phyloP scores from a whole-genome alignment of 2,329 filamentous ascomycete genomes.

The Capronia coronata region DNA sequence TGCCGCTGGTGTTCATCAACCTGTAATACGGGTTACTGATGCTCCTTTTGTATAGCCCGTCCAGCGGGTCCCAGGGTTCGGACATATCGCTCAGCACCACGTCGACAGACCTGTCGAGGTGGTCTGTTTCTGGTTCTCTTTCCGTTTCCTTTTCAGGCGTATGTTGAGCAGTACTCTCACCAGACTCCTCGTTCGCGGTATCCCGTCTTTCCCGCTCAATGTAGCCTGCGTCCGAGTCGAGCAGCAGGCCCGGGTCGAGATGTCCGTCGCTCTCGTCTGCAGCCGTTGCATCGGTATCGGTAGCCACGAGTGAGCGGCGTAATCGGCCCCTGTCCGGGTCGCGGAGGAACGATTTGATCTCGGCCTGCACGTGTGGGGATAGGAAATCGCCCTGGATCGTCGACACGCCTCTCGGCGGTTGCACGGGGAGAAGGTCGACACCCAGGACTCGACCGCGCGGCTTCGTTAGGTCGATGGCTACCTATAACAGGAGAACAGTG shows the following conservation, averaged over 20 bases:
- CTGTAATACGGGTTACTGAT: constrained; percentile 93
- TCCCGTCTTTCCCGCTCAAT: not conserved
- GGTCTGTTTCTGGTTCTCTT: constrained; percentile 23
- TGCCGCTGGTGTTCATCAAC: constrained; percentile 99
- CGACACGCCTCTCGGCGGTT: constrained; percentile 84
- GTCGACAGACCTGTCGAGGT: constrained; percentile 62
- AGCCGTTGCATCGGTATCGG: not conserved
- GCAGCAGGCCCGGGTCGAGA: constrained; percentile 20
- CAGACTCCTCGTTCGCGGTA: not conserved
- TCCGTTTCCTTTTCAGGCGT: constrained; percentile 24
- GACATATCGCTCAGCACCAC: constrained; percentile 98
- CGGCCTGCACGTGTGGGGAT: constrained; percentile 62
- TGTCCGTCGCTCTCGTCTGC: constrained; percentile 3
- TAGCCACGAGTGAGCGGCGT: constrained; percentile 30
- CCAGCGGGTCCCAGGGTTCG: constrained; percentile 82
- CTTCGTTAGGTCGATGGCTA: constrained; percentile 70
- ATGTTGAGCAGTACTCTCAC: not conserved
- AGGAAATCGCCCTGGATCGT: constrained; percentile 94
- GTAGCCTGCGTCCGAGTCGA: not conserved
- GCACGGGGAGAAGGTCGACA: constrained; percentile 87
- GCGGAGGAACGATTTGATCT: constrained; percentile 69
- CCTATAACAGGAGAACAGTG: constrained; percentile 44
- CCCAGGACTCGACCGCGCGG: constrained; percentile 77
- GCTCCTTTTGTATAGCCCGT: constrained; percentile 74
- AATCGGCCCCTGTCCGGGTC: constrained; percentile 55